Evolutionary conservation across 2,329 filamentous ascomycete genomes (phyloP), one percentile per base, ranked within the genome.

Genomic region (Penicillium capsulatum): DNA sequence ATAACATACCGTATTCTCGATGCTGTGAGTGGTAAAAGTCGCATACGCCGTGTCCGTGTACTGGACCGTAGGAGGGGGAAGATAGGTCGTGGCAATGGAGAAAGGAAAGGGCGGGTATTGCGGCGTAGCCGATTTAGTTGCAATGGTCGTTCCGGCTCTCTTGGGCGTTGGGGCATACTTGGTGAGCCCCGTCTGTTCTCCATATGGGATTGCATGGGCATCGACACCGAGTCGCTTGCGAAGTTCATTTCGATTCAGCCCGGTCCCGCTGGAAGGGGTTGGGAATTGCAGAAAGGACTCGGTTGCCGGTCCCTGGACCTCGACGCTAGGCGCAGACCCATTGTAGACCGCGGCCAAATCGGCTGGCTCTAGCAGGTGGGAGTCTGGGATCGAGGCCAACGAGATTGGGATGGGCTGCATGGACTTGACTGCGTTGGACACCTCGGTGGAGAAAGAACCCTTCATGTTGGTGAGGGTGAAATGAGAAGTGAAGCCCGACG

Each of bases 381-480:
- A 22, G 15, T 45, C 38, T 16, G 22, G 9, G 2, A 28, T 17
- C 11, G 33, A 7, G 19, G 34, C 15, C 31, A 34, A 34, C 7
- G 48, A 19, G 2, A 53, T 28, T 16, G 34, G n/a, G 7, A 48
- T 13, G 2, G 45, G 36, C 15, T 50, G 29, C 51, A 55, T 54
- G 9, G 42, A 37, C 10, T 46, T 46, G 32, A 54, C 24, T 4
- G 52, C 49, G 6, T 44, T 16, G 28, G 32, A 76, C 61, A 26
- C 38, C 20, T 54, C 55, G 1, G 68, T 44, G 1, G 72, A 64
- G 53, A 82, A 82, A 3, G 64, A 64, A 26, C 81, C 81, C 2
- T 74, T 80, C 81, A 85, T 84, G 50, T 72, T 74, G 8, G 69
- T 69, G 36, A 84, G 66, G n/a, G 76, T 73, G 63, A 86, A 86